These are phyloP conservation scores for Fusarium cicatricum DNA, from an alignment of 2,329 filamentous ascomycete genomes.

Conservation along the genomic window DNA sequence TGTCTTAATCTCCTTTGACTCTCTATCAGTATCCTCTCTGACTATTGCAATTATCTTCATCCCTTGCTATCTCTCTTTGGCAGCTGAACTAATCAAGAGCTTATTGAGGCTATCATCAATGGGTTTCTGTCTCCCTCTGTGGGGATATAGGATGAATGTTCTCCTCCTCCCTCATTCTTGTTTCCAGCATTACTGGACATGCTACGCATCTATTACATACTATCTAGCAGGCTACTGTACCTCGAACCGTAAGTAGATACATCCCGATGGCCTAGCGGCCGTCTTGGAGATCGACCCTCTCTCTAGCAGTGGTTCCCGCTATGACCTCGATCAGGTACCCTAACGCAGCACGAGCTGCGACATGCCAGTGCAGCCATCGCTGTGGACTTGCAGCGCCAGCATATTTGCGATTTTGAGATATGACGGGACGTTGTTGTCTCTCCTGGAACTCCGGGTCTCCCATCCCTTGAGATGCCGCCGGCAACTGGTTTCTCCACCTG, in stretches of 20 bases:
- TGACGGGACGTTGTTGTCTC: slow-evolving; percentile 18
- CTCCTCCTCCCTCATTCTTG: slow-evolving; percentile 9
- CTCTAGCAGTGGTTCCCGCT: slow-evolving; percentile 4
- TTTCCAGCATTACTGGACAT: slow-evolving; percentile 6
- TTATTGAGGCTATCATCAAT: slow-evolving; percentile 11
- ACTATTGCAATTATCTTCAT: neutral
- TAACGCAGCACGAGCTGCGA: slow-evolving; percentile 7
- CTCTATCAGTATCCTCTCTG: slow-evolving; percentile 3
- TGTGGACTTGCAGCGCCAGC: slow-evolving; percentile 12
- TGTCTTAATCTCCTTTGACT: neutral
- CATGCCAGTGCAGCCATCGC: slow-evolving; percentile 11
- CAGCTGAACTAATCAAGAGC: neutral
- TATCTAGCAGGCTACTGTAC: slow-evolving; percentile 29
- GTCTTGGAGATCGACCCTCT: neutral
- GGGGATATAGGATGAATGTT: neutral
- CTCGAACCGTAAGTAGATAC: slow-evolving; percentile 17
- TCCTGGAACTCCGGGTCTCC: neutral
- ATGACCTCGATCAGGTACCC: neutral
- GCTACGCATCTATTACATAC: slow-evolving; percentile 11
- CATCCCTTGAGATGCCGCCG: slow-evolving; percentile 24
- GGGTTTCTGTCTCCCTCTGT: slow-evolving; percentile 24
- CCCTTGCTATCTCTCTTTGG: neutral
- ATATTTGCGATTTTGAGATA: slow-evolving; percentile 25
- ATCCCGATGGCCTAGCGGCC: slow-evolving; percentile 2
- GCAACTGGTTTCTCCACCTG: slow-evolving; percentile 25